These are phyloP conservation scores for Penicillium sp. DNA, from an alignment of 2,329 filamentous ascomycete genomes.

Conservation along the genomic window DNA sequence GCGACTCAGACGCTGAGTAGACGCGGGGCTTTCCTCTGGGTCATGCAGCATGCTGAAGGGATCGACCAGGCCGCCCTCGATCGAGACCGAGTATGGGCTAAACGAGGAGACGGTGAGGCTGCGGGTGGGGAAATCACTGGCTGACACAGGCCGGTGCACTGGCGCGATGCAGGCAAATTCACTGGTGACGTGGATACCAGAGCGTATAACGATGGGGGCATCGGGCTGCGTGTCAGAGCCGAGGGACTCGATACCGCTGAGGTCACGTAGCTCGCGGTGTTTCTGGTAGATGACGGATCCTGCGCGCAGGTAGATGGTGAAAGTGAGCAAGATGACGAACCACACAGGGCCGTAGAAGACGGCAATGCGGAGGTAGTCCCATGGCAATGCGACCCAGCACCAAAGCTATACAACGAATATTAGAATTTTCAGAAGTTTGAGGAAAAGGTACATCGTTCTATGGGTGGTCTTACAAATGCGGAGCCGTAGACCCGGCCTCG, in stretches of 20 bases:
- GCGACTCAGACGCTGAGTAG: too few relatives aligned
- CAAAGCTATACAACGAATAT: slow-evolving; percentile 53
- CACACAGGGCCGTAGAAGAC: slow-evolving; percentile 63
- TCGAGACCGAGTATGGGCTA: slow-evolving; percentile 32
- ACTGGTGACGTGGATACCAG: slow-evolving; percentile 61
- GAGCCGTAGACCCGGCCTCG: slow-evolving; percentile 67
- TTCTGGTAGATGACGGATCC: slow-evolving; percentile 49
- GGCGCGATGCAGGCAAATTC: slow-evolving; percentile 40
- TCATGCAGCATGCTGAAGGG: not conserved
- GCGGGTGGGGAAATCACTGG: not conserved
- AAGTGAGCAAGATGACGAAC: slow-evolving; percentile 40
- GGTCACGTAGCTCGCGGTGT: slow-evolving; percentile 59
- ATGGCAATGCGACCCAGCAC: slow-evolving; percentile 71
- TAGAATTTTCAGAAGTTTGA: not conserved
- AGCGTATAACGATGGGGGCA: slow-evolving; percentile 51
- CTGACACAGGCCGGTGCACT: slow-evolving; percentile 2
- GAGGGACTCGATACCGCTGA: slow-evolving; percentile 47
- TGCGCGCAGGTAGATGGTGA: slow-evolving; percentile 42
- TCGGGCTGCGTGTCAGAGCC: slow-evolving; percentile 38
- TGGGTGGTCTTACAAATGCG: slow-evolving; percentile 53
- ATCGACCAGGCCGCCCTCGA: slow-evolving; percentile 24
- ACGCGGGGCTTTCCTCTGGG: too few relatives aligned
- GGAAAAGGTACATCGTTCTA: too few relatives aligned
- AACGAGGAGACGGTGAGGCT: slow-evolving; percentile 6
- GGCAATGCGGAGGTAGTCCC: slow-evolving; percentile 69